These are phyloP conservation scores for Mimosa bimucronata DNA, from an alignment of 306 rosid genomes.

Conservation along the genomic window DNA sequence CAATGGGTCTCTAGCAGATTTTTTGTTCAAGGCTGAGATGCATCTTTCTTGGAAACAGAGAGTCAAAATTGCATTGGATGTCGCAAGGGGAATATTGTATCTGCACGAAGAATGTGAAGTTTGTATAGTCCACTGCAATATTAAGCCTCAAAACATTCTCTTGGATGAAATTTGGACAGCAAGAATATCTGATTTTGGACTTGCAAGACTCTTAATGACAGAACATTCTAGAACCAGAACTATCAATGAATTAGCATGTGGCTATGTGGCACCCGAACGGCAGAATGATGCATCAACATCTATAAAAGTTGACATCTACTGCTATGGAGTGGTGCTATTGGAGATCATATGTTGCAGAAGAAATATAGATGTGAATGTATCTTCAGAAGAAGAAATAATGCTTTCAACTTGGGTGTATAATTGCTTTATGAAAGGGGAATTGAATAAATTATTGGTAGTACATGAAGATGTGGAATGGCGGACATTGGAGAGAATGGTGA, in stretches of 20 bases:
- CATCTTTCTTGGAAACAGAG: not conserved
- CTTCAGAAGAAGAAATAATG: constrained; percentile 34
- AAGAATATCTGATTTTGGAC: not conserved
- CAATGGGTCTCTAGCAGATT: not conserved
- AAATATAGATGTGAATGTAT: constrained; percentile 26
- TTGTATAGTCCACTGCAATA: not conserved
- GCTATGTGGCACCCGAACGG: constrained; percentile 51
- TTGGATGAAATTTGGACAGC: not conserved
- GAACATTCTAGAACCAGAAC: not conserved
- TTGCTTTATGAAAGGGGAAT: constrained; percentile 33
- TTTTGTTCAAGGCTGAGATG: not conserved
- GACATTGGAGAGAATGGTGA: constrained; percentile 40
- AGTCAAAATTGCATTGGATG: not conserved
- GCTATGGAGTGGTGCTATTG: constrained; percentile 41
- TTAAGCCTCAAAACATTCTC: not conserved
- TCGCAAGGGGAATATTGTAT: not conserved
- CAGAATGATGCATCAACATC: constrained; percentile 36
- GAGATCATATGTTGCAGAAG: constrained; percentile 43
- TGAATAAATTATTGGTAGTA: constrained; percentile 7
- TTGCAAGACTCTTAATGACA: not conserved
- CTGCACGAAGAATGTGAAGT: not conserved
- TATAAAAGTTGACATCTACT: constrained; percentile 38
- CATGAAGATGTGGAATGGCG: constrained; percentile 5
- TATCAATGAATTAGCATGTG: not conserved
- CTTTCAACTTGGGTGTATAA: constrained; percentile 2